phyloP scores from a whole-genome alignment of 2,329 filamentous ascomycete species.

The Dothistroma pini region DNA sequence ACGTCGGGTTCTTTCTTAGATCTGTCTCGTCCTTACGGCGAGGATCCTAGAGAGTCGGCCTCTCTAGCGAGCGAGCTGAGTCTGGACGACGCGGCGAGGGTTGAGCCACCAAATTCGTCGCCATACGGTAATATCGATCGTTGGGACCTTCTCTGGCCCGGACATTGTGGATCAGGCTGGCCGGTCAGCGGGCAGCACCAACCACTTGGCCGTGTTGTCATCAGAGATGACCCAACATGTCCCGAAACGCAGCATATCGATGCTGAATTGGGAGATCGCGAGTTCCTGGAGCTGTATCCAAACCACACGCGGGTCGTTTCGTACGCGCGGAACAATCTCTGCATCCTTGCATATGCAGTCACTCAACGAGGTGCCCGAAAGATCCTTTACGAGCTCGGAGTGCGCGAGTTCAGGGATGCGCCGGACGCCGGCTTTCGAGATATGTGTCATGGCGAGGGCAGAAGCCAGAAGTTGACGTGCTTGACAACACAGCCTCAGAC shows the following conservation, averaged over 20 bases:
- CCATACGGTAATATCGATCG: too few species aligned
- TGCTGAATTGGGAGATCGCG: constrained; percentile 18
- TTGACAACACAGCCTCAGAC: constrained; percentile 42
- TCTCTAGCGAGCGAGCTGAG: too few species aligned
- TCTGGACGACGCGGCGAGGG: too few species aligned
- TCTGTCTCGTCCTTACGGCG: too few species aligned
- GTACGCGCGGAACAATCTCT: constrained; percentile 38
- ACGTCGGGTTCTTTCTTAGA: background rate
- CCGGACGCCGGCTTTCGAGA: constrained; percentile 33
- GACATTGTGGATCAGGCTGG: too few species aligned
- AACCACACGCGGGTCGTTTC: constrained; percentile 44
- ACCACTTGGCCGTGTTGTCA: too few species aligned
- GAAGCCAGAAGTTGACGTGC: constrained; percentile 35
- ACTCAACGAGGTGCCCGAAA: constrained; percentile 42
- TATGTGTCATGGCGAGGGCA: constrained; percentile 26
- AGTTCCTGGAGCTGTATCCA: constrained; percentile 13
- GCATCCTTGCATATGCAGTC: constrained; percentile 45
- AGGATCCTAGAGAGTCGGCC: too few species aligned
- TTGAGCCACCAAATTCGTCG: too few species aligned
- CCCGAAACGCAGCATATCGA: too few species aligned
- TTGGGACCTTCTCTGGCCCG: too few species aligned
- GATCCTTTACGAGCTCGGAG: constrained; percentile 42
- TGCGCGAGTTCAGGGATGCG: constrained; percentile 38
- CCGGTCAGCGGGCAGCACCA: too few species aligned
- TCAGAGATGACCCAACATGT: too few species aligned